Percentiles rank a stretch among this genome's conserved stretches.
Evolutionary conservation across 148 eudicot species (phyloP).

Genomic region (Cornus controversa): DNA sequence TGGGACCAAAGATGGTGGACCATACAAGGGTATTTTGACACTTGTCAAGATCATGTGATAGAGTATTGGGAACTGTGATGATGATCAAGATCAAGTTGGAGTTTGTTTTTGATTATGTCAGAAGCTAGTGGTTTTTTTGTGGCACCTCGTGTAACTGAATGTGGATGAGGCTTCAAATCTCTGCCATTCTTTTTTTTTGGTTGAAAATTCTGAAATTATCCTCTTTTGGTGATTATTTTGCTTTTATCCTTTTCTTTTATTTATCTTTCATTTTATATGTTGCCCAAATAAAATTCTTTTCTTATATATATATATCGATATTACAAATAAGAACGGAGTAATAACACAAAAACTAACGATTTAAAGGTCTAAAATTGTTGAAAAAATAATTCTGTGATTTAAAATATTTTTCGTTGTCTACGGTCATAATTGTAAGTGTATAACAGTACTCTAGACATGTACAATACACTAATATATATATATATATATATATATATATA

Average conservation of each 20-base stretch:
- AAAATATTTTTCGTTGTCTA: too few relatives aligned
- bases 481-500: too few relatives aligned
- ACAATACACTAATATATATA: too few relatives aligned
- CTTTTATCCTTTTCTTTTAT: background rate
- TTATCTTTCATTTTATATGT: background rate
- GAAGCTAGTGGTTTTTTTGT: background rate
- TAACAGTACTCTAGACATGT: too few relatives aligned
- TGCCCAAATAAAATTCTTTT: too few relatives aligned
- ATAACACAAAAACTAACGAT: too few relatives aligned
- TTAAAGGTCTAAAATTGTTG: too few relatives aligned
- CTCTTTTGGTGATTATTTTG: background rate
- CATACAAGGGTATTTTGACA: background rate
- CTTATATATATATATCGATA: too few relatives aligned
- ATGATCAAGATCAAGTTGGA: background rate
- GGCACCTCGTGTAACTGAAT: slow-evolving; percentile 8
- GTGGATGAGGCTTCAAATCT: slow-evolving; percentile 22
- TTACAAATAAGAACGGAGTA: too few relatives aligned
- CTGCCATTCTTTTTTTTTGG: slow-evolving; percentile 10
- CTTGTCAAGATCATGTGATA: background rate
- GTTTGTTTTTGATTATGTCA: slow-evolving; percentile 2
- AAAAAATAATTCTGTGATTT: too few relatives aligned
- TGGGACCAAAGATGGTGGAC: background rate
- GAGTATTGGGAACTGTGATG: slow-evolving; percentile 9
- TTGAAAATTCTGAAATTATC: background rate
- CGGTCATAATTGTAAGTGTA: too few relatives aligned